Evolutionary conservation across 305 asterid genomes (phyloP).

Genomic region (Rubia occidens): DNA sequence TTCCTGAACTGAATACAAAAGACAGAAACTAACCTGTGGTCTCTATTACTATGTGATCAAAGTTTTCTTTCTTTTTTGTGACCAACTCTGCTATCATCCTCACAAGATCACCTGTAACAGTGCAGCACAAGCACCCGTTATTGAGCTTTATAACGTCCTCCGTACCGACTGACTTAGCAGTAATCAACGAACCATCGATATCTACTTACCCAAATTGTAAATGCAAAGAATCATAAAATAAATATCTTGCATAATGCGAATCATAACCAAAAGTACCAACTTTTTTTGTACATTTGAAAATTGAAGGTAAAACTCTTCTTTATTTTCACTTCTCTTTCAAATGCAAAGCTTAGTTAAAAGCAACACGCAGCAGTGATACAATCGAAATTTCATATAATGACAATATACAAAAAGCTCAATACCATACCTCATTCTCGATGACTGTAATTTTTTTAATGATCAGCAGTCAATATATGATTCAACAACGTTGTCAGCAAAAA

Average conservation of each 20-base stretch:
- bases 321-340: too few species aligned
- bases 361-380: not conserved
- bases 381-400: not conserved
- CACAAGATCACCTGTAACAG: slow-evolving; percentile 93
- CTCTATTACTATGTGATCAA: too few species aligned
- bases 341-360: too few species aligned
- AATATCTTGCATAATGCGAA: not conserved
- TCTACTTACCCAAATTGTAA: slow-evolving; percentile 85
- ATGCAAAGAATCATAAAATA: not conserved
- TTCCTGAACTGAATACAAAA: too few species aligned
- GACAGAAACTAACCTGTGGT: too few species aligned
- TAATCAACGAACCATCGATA: slow-evolving; percentile 91
- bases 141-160: slow-evolving; percentile 93
- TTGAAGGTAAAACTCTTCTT: too few species aligned
- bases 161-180: slow-evolving; percentile 71
- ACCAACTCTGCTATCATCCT: slow-evolving; percentile 82
- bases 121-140: slow-evolving; percentile 92
- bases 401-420: not conserved
- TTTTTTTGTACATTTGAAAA: too few species aligned
- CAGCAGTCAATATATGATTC: slow-evolving; percentile 85
- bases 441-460: slow-evolving; percentile 93
- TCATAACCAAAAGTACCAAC: not conserved
- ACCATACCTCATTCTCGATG: slow-evolving; percentile 85
- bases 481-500: slow-evolving; percentile 66
- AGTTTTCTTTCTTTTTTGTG: slow-evolving; percentile 87